phyloP scores from a whole-genome alignment of 768 basidiomycete genomes.

The Amanita fuliginea region DNA sequence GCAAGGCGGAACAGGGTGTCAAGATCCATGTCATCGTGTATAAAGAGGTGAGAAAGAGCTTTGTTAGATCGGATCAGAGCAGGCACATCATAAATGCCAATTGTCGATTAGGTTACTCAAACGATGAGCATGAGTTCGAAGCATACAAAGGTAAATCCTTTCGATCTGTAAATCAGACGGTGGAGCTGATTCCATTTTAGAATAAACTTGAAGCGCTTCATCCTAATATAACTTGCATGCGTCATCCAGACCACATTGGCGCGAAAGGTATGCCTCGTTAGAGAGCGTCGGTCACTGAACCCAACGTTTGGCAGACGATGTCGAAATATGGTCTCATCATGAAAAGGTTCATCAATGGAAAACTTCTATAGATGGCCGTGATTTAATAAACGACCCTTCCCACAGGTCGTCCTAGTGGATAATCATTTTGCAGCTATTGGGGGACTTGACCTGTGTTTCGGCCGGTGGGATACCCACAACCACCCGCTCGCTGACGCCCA shows the following conservation, averaged over 20 bases:
- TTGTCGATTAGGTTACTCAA: constrained; percentile 53
- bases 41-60: constrained; percentile 60
- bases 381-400: constrained; percentile 10
- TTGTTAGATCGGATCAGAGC: constrained; percentile 9
- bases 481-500: constrained; percentile 91
- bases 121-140: constrained; percentile 85
- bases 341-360: constrained; percentile 46
- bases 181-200: constrained; percentile 20
- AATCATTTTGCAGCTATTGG: constrained; percentile 82
- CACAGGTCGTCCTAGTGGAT: constrained; percentile 69
- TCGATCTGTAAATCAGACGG: background rate
- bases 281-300: background rate
- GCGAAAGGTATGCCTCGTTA: constrained; percentile 42
- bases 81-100: background rate
- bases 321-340: constrained; percentile 89
- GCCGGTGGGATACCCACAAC: constrained; percentile 90
- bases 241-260: constrained; percentile 86
- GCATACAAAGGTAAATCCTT: constrained; percentile 55
- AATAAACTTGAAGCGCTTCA: constrained; percentile 73
- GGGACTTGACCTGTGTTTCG: constrained; percentile 93
- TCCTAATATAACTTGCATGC: constrained; percentile 79
- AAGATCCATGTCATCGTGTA: constrained; percentile 88
- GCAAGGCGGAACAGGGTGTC: constrained; percentile 89
- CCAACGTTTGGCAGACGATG: constrained; percentile 35
- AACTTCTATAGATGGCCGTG: constrained; percentile 4